A percentile compares a stretch with the other conserved stretches of the same genome.
Conservation (phyloP, 177 flowering plant genomes). For the Vitis hybrid region DNA sequence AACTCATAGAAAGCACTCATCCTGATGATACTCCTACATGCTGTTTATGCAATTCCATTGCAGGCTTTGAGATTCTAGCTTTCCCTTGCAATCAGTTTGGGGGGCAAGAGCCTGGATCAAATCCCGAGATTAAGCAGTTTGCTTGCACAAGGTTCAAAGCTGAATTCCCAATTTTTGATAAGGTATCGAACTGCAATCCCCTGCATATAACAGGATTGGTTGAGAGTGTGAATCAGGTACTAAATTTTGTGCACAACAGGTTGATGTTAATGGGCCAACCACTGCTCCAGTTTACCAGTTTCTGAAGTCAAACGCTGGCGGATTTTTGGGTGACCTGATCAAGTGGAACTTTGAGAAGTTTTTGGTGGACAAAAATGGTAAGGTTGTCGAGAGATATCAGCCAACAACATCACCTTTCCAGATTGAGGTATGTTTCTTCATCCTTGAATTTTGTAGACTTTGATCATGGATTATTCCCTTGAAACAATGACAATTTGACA, state of each 20-base stretch:
- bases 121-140: slow-evolving; percentile 79
- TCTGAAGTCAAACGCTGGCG: slow-evolving; percentile 82
- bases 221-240: background rate
- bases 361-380: slow-evolving; percentile 86
- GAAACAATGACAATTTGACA: too few relatives aligned
- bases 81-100: slow-evolving; percentile 99
- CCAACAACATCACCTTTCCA: slow-evolving; percentile 92
- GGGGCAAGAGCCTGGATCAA: slow-evolving; percentile 90
- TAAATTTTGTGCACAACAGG: slow-evolving; percentile 36
- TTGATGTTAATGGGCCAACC: slow-evolving; percentile 90
- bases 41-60: background rate
- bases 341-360: slow-evolving; percentile 99
- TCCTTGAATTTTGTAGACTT: background rate
- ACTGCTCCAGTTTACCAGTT: slow-evolving; percentile 97
- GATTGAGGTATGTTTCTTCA: slow-evolving; percentile 67
- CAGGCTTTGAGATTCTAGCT: slow-evolving; percentile 93
- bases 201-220: background rate
- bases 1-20: too few relatives aligned
- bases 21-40: background rate
- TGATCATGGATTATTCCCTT: too few relatives aligned
- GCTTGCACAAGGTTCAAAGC: slow-evolving; percentile 92
- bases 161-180: slow-evolving; percentile 94
- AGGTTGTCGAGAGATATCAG: slow-evolving; percentile 81
- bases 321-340: slow-evolving; percentile 77
- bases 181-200: slow-evolving; percentile 39